These are phyloP conservation scores for Trichosporon ovoides DNA, from an alignment of 1,284 basidiomycete genomes.

Conservation along the genomic window DNA sequence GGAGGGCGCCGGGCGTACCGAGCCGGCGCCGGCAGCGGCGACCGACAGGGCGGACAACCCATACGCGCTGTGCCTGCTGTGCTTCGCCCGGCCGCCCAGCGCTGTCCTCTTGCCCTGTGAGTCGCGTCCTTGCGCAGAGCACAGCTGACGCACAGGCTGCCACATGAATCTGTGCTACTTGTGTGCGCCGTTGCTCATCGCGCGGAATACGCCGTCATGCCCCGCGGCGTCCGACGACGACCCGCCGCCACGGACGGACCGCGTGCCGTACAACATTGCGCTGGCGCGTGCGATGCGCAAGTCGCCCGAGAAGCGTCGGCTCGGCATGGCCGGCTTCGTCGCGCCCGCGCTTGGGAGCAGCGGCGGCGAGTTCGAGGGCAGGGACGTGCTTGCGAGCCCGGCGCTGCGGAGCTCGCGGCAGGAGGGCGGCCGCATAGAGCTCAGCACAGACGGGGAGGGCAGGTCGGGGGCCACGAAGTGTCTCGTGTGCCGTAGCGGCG, in stretches of 20 bases:
- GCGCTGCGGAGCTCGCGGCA: neutral
- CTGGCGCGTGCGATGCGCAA: constrained; percentile 28
- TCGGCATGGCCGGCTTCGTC: constrained; percentile 30
- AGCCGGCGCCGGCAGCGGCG: neutral
- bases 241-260: neutral
- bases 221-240: neutral
- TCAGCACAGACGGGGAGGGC: neutral
- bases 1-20: neutral
- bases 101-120: constrained; percentile 39
- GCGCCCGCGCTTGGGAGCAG: constrained; percentile 15
- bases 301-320: constrained; percentile 24
- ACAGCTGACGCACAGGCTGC: constrained; percentile 25
- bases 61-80: constrained; percentile 33
- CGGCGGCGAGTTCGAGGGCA: constrained; percentile 27
- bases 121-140: constrained; percentile 4
- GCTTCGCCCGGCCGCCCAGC: constrained; percentile 30
- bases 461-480: constrained; percentile 8
- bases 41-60: constrained; percentile 13
- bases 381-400: constrained; percentile 8
- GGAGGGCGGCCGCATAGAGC: constrained; percentile 5
- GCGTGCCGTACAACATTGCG: constrained; percentile 24
- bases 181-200: constrained; percentile 35
- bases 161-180: constrained; percentile 41
- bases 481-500: constrained; percentile 17
- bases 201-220: constrained; percentile 6